Base-by-base conservation (phyloP, 1,139 yeast genomes). In the Lodderomyces orthopsilosis region DNA sequence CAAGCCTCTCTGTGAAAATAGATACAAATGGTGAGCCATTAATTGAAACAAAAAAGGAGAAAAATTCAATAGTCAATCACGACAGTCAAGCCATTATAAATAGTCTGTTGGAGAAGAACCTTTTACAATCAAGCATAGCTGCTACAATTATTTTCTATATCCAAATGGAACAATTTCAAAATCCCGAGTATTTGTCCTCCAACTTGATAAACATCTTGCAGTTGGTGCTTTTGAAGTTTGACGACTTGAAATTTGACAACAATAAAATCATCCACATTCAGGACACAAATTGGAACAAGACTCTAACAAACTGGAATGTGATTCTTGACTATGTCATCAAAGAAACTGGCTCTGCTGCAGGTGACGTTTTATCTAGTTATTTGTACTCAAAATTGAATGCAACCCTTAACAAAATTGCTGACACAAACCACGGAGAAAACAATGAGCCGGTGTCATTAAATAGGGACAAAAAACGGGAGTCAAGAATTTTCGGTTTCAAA, bases 91-190 rank as follows among this genome's bases (percentile, higher is more conserved):
- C 57, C 7, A 51, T 55, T 9, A 60, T 63, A n/a, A 50, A 56
- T 15, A 35, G 54, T 1, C 53, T 54, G 40, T 51, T 62, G 1
- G 61, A 59, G 30, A 43, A 51, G 10, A 48, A 56, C 12, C 53
- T 68, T 28, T 50, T 51, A 17, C 73, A 70, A 46, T 52, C 65
- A 1, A 69, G 75, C 13, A 49, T 67, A 2, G 56, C 63, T 8
- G 74, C 71, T 46, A 49, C 72, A 0, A 45, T 72, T 18, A 56
- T 71, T 2, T 57, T 68, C 27, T 72, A 68, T 50, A 53, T 70
- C 32, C 77, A 73, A 51, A 56, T 74, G 24, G 74, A 70, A 48
- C 75, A 67, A 49, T 67, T 71, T 43, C 77, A 72, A 49, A 63
- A 68, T 43, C 55, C 65, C 0, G 75, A 70, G 23, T 73, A 52